phyloP scores from a whole-genome alignment of 805 yeast species.

The Lipomyces spencermartinsiae region DNA sequence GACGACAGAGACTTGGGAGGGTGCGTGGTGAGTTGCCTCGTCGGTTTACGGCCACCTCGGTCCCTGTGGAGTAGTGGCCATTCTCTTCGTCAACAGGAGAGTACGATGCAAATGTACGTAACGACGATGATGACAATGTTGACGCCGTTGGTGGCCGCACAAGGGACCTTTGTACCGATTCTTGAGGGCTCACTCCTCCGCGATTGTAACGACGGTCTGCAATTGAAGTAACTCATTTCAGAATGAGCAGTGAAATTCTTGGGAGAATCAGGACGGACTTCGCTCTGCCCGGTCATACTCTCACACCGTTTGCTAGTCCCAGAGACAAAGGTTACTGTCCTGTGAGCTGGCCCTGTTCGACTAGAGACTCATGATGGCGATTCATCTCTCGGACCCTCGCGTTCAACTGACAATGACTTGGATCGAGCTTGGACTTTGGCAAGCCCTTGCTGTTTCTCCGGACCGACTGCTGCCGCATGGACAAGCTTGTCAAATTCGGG shows the following conservation, averaged over 20 bases:
- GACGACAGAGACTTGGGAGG: slow-evolving; percentile 3
- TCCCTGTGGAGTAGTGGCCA: slow-evolving; percentile 6
- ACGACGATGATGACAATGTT: slow-evolving; percentile 5
- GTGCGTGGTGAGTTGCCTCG: slow-evolving; percentile 13
- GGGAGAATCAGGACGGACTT: neutral
- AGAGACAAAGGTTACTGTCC: slow-evolving; percentile 3
- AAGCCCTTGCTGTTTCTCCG: no score
- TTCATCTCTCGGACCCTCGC: neutral
- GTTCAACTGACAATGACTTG: no score
- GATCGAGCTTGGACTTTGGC: no score
- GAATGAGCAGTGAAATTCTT: neutral
- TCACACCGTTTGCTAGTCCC: neutral
- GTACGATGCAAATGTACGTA: neutral
- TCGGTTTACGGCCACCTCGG: neutral
- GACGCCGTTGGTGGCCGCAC: slow-evolving; percentile 4
- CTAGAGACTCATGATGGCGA: neutral
- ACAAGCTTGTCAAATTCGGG: no score
- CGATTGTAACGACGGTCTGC: neutral
- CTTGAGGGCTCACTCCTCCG: neutral
- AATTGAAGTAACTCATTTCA: neutral
- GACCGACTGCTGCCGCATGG: no score
- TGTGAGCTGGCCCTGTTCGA: neutral
- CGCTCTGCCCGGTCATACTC: neutral
- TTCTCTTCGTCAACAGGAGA: neutral
- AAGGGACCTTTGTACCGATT: neutral